phyloP scores from a whole-genome alignment of 345 rosid genomes.

The Geranium rotundifolium region DNA sequence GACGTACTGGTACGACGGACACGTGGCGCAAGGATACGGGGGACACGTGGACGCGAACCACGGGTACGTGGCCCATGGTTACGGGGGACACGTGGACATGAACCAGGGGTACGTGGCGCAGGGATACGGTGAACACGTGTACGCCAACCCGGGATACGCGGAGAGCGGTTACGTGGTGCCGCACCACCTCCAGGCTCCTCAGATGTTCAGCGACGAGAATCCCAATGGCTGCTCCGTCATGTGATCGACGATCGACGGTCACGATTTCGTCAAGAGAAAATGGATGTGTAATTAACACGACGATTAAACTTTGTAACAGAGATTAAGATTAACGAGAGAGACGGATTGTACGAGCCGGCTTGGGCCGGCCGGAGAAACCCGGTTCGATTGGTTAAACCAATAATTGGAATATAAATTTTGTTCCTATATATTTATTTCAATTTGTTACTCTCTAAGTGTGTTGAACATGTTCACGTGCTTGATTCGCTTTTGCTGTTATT shows the following conservation, averaged over 20 bases:
- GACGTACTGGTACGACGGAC: background rate
- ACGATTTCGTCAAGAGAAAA: background rate
- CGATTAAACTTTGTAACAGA: no score
- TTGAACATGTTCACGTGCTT: background rate
- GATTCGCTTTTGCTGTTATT: background rate
- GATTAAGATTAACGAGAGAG: no score
- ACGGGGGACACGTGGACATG: constrained; percentile 25
- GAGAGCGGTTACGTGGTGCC: constrained; percentile 21
- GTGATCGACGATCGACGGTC: constrained; percentile 16
- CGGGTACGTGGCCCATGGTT: constrained; percentile 25
- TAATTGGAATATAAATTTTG: no score
- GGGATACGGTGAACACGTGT: constrained; percentile 10
- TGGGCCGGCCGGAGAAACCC: no score
- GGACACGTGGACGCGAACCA: constrained; percentile 23
- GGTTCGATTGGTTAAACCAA: no score
- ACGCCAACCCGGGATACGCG: constrained; percentile 19
- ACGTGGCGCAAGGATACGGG: constrained; percentile 31
- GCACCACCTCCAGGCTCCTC: constrained; percentile 36
- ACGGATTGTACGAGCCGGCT: background rate
- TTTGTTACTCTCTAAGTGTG: no score
- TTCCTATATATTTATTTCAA: no score
- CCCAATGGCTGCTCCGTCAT: constrained; percentile 73
- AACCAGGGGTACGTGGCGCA: constrained; percentile 24
- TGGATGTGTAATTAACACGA: no score
- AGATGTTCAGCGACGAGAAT: constrained; percentile 90